Evolutionary conservation across 192 early-diverging fungal genomes (phyloP), one percentile per base, ranked within the genome.

Genomic region (Linnemannia schmuckeri): DNA sequence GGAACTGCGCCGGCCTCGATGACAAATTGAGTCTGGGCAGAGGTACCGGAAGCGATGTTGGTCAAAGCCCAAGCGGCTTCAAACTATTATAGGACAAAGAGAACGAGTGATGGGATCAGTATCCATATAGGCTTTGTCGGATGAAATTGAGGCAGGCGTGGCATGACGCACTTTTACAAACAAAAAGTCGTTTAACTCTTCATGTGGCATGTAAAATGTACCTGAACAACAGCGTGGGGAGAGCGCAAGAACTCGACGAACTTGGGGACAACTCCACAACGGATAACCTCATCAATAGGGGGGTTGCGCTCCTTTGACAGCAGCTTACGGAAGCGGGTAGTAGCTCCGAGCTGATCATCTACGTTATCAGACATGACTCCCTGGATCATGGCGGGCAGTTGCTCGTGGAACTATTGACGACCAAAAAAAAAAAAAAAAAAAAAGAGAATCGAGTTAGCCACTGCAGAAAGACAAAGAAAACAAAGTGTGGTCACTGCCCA

Each of bases 21-120:
- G 22, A 99, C 97, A 71, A 95, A 95, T 88, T 97, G 93, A 20
- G 98, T 99, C 91, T 99, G 98, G 80, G 93, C 87, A n/a, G 97
- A 97, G 22, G 97, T 95, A 42, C 98, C 98, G 0, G 98, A 99
- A 18, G 98, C 98, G 88, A 99, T 99, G 91, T 99, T 99, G 80
- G 98, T 99, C 87, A 99, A 91, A 37, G 98, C 98, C 98, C 98
- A 99, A 41, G 97, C 97, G 54, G 98, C 97, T 88, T 99, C 98
- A 89, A 99, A 99, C 97, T 95, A 88, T 3, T 33, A 15, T 13
- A 15, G 30, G 27, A 27, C n/a, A 33, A 12, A 10, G 61, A 52
- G 15, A 52, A 18, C 30, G 27, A 63, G 27, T 8, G 27, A 66
- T 57, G 10, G 12, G 30, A 66, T 66, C 61, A 66, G 61, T 33